Conservation (phyloP, 106 monocot species). For the Iris macrosiphon region DNA sequence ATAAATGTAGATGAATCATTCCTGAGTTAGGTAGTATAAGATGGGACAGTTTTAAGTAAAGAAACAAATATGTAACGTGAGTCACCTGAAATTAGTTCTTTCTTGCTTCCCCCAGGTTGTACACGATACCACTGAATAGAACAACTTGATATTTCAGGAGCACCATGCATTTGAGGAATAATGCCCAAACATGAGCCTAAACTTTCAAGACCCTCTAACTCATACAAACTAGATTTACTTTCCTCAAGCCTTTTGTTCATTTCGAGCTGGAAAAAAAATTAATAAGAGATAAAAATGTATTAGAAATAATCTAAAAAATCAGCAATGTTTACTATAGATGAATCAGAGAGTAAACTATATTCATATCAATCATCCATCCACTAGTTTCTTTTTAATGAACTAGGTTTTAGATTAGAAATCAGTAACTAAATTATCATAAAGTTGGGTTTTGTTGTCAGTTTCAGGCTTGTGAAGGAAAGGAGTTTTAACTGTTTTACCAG, state of each 20-base stretch:
- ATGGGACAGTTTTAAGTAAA: slow-evolving; percentile 1
- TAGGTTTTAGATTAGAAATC: too few species aligned
- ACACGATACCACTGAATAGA: slow-evolving; percentile 76
- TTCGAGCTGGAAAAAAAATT: slow-evolving; percentile 43
- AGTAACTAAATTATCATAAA: too few species aligned
- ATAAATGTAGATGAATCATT: not conserved
- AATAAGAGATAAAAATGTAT: not conserved
- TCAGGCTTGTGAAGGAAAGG: too few species aligned
- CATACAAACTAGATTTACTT: slow-evolving; percentile 24
- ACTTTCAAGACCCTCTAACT: slow-evolving; percentile 65
- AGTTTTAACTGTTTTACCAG: too few species aligned
- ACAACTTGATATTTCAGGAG: slow-evolving; percentile 38
- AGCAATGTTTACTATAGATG: not conserved
- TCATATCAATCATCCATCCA: too few species aligned
- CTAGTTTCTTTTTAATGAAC: too few species aligned
- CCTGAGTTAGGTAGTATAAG: too few species aligned
- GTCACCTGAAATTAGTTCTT: slow-evolving; percentile 68
- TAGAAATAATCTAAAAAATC: slow-evolving; percentile 1
- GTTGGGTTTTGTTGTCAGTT: too few species aligned
- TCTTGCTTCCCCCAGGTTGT: slow-evolving; percentile 45
- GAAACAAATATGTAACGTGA: not conserved
- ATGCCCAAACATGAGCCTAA: slow-evolving; percentile 68
- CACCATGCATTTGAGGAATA: slow-evolving; percentile 21
- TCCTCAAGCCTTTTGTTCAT: slow-evolving; percentile 42
- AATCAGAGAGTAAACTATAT: not conserved